Percentiles rank a stretch among this genome's conserved stretches.
phyloP scores from a whole-genome alignment of 805 yeast species.

The Teunomyces kruisii region DNA sequence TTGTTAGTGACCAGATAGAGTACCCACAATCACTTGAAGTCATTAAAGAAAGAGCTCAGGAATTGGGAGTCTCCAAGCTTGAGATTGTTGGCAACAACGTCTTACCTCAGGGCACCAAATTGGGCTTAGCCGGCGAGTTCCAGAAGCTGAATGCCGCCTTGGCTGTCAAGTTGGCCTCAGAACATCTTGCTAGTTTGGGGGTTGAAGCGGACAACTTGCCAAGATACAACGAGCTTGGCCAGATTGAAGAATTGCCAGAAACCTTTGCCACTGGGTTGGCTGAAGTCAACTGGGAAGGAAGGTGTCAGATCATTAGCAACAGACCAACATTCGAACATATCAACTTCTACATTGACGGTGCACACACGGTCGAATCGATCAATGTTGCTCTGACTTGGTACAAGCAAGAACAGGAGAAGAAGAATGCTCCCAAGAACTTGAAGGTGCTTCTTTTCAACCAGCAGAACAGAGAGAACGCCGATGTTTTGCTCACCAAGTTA shows the following conservation, averaged over 20 bases:
- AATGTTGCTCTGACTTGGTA: conserved; percentile 85
- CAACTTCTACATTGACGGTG: conserved; percentile 92
- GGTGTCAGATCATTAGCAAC: conserved; percentile 74
- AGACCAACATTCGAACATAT: conserved; percentile 40
- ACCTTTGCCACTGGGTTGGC: conserved; percentile 60
- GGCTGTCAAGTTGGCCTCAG: conserved; percentile 69
- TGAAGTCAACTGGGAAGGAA: conserved; percentile 86
- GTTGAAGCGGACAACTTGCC: conserved; percentile 26
- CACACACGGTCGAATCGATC: conserved; percentile 89
- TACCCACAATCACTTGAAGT: conserved; percentile 53
- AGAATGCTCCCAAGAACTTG: conserved; percentile 27
- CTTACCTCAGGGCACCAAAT: conserved; percentile 35
- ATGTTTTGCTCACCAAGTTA: conserved; percentile 56
- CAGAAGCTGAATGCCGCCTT: conserved; percentile 85
- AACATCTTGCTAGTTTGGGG: conserved; percentile 56
- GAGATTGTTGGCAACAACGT: conserved; percentile 51
- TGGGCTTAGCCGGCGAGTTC: conserved; percentile 83
- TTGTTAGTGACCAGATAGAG: conserved; percentile 57
- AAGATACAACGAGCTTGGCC: conserved; percentile 15
- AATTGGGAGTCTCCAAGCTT: conserved; percentile 48
- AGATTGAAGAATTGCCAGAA: conserved; percentile 41
- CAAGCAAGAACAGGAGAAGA: conserved; percentile 17
- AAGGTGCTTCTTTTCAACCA: conserved; percentile 82
- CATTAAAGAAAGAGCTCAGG: conserved; percentile 65
- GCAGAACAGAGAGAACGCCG: conserved; percentile 82